phyloP scores from a whole-genome alignment of 495 filamentous ascomycete genomes.

The Tuber magnatum region DNA sequence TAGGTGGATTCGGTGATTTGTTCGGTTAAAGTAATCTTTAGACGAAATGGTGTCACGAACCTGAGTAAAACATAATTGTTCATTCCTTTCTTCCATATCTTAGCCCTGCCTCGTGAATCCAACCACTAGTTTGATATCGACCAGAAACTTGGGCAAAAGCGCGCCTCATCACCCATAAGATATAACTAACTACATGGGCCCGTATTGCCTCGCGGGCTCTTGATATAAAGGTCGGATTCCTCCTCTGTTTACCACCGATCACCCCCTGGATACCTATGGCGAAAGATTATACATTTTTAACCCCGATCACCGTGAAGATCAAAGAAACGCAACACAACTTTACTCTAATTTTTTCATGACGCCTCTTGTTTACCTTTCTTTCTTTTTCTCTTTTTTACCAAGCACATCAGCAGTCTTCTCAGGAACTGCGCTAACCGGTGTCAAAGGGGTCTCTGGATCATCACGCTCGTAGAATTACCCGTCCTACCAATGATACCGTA shows the following conservation, averaged over 20 bases:
- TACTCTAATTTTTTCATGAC: constrained; percentile 64
- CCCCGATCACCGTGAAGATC: constrained; percentile 50
- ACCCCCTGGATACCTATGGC: constrained; percentile 17
- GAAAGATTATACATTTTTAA: constrained; percentile 56
- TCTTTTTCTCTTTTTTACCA: not conserved
- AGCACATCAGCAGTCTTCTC: not conserved
- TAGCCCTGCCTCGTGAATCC: not conserved
- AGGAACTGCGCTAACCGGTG: not conserved
- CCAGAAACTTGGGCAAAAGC: not conserved
- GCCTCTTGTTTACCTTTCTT: constrained; percentile 19
- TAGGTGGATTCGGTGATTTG: constrained; percentile 62
- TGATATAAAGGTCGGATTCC: not conserved
- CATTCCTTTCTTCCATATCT: constrained; percentile 16
- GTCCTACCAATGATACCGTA: not conserved
- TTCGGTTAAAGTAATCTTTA: constrained; percentile 48
- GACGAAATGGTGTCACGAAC: constrained; percentile 42
- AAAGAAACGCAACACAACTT: constrained; percentile 47
- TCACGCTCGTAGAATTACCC: not conserved
- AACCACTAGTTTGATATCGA: not conserved
- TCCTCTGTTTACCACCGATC: constrained; percentile 18
- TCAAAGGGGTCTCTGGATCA: not conserved
- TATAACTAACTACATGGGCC: not conserved
- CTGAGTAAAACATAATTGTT: constrained; percentile 41
- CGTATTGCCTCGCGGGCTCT: not conserved
- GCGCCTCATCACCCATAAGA: not conserved